phyloP scores from a whole-genome alignment of 108 stramenopile genomes.

The Cylindrotheca closterium region DNA sequence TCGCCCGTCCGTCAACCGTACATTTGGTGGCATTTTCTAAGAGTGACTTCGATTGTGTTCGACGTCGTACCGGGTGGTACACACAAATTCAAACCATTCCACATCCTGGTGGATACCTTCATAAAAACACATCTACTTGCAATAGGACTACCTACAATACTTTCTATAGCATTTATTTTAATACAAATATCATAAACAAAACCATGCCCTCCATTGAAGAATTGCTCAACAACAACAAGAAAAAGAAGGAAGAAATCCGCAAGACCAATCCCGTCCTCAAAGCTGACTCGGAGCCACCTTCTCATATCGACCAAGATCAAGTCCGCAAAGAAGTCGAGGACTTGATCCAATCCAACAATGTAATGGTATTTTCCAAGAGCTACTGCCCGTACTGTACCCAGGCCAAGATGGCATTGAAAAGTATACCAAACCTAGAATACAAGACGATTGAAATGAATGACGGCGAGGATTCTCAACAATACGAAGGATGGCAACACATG shows the following conservation, averaged over 20 bases:
- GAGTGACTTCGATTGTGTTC: too few species aligned
- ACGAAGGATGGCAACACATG: conserved; percentile 9
- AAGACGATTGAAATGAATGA: conserved; percentile 16
- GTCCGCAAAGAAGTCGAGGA: not conserved
- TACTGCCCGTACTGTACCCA: conserved; percentile 15
- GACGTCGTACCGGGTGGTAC: too few species aligned
- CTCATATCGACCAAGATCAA: not conserved
- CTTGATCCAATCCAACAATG: not conserved
- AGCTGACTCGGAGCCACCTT: not conserved
- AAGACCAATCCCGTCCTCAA: not conserved
- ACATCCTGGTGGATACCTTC: too few species aligned
- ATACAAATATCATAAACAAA: not conserved
- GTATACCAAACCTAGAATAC: conserved; percentile 10
- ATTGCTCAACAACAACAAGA: not conserved
- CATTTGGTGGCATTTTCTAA: too few species aligned
- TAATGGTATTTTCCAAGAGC: conserved; percentile 8
- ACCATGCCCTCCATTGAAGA: not conserved
- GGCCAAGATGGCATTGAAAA: conserved; percentile 12
- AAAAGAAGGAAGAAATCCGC: not conserved
- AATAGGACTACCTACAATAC: too few species aligned
- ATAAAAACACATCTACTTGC: too few species aligned
- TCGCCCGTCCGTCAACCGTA: too few species aligned
- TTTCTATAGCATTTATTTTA: too few species aligned
- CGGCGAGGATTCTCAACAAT: too few species aligned
- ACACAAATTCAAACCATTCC: too few species aligned